A percentile compares a stretch with the other conserved stretches of the same genome.
phyloP scores from a whole-genome alignment of 225 moss, liverwort and hornwort species.

The Marchantia paleacea region DNA sequence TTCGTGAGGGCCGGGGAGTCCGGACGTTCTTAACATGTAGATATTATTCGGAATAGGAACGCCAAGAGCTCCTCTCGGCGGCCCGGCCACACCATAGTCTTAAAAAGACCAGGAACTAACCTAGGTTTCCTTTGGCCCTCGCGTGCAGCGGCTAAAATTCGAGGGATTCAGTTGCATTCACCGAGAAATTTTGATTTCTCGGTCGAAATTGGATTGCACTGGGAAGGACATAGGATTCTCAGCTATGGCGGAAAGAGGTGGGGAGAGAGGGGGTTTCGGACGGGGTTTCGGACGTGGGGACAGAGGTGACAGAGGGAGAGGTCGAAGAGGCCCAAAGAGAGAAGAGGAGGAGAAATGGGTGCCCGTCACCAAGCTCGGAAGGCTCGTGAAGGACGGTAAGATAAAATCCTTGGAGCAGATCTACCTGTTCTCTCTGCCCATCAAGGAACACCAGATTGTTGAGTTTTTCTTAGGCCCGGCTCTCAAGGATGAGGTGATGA shows the following conservation, averaged over 20 bases:
- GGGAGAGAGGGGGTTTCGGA: slow-evolving; percentile 53
- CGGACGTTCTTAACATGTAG: no score
- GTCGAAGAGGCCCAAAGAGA: slow-evolving; percentile 87
- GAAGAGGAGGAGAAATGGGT: slow-evolving; percentile 99
- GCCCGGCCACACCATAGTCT: no score
- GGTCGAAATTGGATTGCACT: no score
- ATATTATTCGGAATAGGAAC: no score
- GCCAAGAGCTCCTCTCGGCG: no score
- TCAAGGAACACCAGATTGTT: slow-evolving; percentile 96
- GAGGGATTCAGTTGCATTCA: no score
- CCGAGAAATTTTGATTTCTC: no score
- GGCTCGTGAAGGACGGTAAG: slow-evolving; percentile 90
- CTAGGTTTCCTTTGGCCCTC: no score
- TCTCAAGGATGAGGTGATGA: slow-evolving; percentile 97
- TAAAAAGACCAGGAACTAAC: no score
- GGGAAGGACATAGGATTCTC: not conserved
- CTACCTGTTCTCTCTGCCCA: slow-evolving; percentile 85
- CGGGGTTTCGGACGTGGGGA: slow-evolving; percentile 58
- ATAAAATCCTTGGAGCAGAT: slow-evolving; percentile 88
- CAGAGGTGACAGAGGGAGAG: slow-evolving; percentile 65
- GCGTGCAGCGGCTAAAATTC: no score
- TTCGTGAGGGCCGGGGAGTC: no score
- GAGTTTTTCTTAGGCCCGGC: slow-evolving; percentile 90
- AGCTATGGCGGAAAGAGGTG: slow-evolving; percentile 47
- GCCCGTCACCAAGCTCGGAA: slow-evolving; percentile 87